A percentile compares a stretch with the other conserved stretches of the same genome.
Evolutionary conservation across 208 protist genomes (phyloP).

Genomic region (Leishmania braziliensis): DNA sequence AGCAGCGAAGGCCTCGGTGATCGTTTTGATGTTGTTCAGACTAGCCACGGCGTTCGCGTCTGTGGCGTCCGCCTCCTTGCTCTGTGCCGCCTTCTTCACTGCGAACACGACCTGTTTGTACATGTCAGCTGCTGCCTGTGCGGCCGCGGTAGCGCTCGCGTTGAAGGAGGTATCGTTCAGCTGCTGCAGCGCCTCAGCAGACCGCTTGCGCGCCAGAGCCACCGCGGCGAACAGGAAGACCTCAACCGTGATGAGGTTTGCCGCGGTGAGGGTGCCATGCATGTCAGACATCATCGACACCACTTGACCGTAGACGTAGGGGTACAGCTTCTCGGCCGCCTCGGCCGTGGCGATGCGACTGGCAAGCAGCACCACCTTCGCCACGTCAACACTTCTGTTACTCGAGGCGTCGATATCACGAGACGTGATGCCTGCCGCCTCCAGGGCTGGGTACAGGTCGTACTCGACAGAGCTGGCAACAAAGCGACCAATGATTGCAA

Average conservation of each 20-base stretch:
- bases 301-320: conserved; percentile 36
- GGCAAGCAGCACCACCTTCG: conserved; percentile 60
- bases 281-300: conserved; percentile 24
- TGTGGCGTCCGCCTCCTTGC: conserved; percentile 28
- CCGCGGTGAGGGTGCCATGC: conserved; percentile 36
- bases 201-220: conserved; percentile 53
- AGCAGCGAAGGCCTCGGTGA: conserved; percentile 52
- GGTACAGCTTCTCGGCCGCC: conserved; percentile 52
- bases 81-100: conserved; percentile 38
- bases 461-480: conserved; percentile 35
- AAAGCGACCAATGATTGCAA: conserved; percentile 58
- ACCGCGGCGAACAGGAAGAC: conserved; percentile 70
- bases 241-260: conserved; percentile 72
- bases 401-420: conserved; percentile 15
- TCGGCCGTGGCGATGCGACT: conserved; percentile 60
- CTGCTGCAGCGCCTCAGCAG: conserved; percentile 58
- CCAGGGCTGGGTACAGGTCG: conserved; percentile 54
- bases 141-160: conserved; percentile 34
- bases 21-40: conserved; percentile 62
- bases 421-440: conserved; percentile 46
- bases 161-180: conserved; percentile 71
- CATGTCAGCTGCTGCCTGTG: conserved; percentile 22
- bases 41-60: conserved; percentile 60
- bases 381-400: conserved; percentile 44
- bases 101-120: conserved; percentile 45